Evolutionary conservation across 768 basidiomycete species (phyloP).

Genomic region (Xanthoconium stramineum): DNA sequence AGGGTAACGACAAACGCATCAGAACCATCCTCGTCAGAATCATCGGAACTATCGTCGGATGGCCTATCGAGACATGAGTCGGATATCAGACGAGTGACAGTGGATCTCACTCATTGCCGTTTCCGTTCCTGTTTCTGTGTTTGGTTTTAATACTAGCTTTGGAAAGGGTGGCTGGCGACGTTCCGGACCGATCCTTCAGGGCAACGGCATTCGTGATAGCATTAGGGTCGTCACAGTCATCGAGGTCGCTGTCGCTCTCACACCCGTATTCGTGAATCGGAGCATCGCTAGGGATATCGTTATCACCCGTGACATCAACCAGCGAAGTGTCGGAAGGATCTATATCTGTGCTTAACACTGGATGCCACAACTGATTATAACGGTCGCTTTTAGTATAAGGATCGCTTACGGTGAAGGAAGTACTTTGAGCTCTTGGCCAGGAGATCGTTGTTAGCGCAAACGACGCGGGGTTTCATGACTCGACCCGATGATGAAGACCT

Average conservation of each 20-base stretch:
- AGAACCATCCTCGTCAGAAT: conserved; percentile 12
- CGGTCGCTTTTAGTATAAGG: background rate
- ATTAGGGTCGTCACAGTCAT: conserved; percentile 21
- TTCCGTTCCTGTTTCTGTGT: too few species aligned
- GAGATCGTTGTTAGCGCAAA: conserved; percentile 29
- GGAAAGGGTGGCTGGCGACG: background rate
- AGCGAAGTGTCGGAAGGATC: conserved; percentile 4
- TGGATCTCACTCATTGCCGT: conserved; percentile 6
- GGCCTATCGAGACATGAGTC: background rate
- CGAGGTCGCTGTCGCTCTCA: too few species aligned
- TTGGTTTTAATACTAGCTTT: background rate
- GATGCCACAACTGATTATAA: background rate
- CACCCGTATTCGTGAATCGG: conserved; percentile 27
- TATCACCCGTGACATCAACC: conserved; percentile 8
- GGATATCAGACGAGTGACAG: background rate
- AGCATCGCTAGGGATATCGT: conserved; percentile 4
- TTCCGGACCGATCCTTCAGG: background rate
- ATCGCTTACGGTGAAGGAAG: conserved; percentile 25
- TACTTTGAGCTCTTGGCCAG: conserved; percentile 27
- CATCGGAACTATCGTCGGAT: conserved; percentile 9
- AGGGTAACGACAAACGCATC: too few species aligned
- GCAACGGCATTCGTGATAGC: background rate
- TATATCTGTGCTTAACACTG: conserved; percentile 5
- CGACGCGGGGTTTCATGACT: conserved; percentile 16
- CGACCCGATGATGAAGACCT: conserved; percentile 11